Evolutionary conservation across 73 alveolate genomes (phyloP), one percentile per base, ranked within the genome.

Genomic region (Symbiodinium natans): DNA sequence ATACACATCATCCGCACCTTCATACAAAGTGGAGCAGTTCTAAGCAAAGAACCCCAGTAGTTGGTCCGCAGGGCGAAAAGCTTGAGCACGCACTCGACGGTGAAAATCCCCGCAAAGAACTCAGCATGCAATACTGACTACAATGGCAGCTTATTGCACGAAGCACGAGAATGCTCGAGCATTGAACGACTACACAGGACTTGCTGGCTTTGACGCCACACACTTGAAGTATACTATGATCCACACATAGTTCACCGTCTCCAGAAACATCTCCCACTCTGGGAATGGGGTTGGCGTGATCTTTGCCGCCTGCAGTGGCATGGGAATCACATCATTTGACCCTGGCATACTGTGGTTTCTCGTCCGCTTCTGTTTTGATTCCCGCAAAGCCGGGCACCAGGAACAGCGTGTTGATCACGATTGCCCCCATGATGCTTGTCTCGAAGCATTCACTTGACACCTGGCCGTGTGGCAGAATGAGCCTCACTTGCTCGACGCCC

Each of bases 341-440:
- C n/a, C n/a, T n/a, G n/a, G n/a, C n/a, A n/a, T n/a, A n/a, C n/a
- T n/a, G n/a, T n/a, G n/a, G n/a, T n/a, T n/a, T n/a, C n/a, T n/a
- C n/a, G n/a, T n/a, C n/a, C n/a, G n/a, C n/a, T n/a, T n/a, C n/a
- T n/a, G n/a, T n/a, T n/a, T n/a, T n/a, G n/a, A n/a, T n/a, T n/a
- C n/a, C n/a, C n/a, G n/a, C n/a, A n/a, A n/a, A 46, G 63, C 25
- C 33, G 17, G 34, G 54, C 54, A 41, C 97, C 39, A 90, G 54
- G 80, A 90, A 90, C 34, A 90, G 88, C 40, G 97, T 90, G 88
- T 90, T 90, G 89, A 90, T 85, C 77, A 90, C 77, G 39, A 90
- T 90, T 11, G 97, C 97, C 3, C 97, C 97, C 97, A 90, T 90
- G 97, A 90, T 90, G 88, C 52, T 59, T 31, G 97, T 90, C 54